Percentiles rank a stretch among this genome's conserved stretches.
Evolutionary conservation across 768 basidiomycete genomes (phyloP).

Genomic region (Scleroderma bovista): DNA sequence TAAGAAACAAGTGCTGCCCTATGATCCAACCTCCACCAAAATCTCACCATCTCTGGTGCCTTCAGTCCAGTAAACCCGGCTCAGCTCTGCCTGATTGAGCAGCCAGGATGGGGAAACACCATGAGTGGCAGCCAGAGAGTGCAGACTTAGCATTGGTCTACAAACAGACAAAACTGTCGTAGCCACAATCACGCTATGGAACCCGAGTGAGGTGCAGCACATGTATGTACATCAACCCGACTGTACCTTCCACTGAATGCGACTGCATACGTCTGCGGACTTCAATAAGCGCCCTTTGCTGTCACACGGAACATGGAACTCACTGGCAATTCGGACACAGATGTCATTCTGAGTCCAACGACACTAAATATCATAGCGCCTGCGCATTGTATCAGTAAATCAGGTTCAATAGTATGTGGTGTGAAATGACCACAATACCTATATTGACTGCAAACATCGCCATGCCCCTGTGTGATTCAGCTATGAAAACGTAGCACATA

Average conservation of each 20-base stretch:
- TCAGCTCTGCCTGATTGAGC: constrained; percentile 41
- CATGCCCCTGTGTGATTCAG: constrained; percentile 14
- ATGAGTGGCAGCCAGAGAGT: constrained; percentile 36
- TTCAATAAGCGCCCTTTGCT: not conserved
- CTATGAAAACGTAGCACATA: not conserved
- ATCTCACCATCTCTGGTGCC: not conserved
- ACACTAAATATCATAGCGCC: not conserved
- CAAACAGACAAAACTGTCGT: constrained; percentile 24
- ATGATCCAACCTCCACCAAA: not conserved
- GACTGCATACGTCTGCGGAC: not conserved
- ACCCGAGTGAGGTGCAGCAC: not conserved
- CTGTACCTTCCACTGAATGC: not conserved
- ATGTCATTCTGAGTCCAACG: not conserved
- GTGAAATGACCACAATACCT: constrained; percentile 3
- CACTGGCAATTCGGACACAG: not conserved
- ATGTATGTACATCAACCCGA: not conserved
- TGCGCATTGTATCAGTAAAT: not conserved
- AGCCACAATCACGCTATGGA: not conserved
- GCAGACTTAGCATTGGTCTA: constrained; percentile 35
- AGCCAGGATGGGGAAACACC: constrained; percentile 40
- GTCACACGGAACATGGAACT: not conserved
- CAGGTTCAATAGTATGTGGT: not conserved
- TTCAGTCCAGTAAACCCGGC: constrained; percentile 18
- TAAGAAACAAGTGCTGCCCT: too few relatives aligned
- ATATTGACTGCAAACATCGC: constrained; percentile 15